These are phyloP conservation scores for Aegilops longissima DNA, from an alignment of 176 grass and related monocot genomes.

Conservation along the genomic window DNA sequence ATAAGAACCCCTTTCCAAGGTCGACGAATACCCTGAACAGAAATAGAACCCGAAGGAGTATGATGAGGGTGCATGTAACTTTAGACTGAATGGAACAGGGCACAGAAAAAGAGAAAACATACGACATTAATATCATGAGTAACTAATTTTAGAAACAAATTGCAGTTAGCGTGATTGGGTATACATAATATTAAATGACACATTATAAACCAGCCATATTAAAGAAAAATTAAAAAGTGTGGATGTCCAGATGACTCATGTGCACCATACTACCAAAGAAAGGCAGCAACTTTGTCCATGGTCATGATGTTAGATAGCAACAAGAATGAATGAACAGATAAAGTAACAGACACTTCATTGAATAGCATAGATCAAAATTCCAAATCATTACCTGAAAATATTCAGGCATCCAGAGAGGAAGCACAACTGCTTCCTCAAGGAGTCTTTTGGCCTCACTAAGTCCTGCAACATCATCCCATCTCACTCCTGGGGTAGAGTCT, in stretches of 20 bases:
- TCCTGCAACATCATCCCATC: constrained; percentile 97
- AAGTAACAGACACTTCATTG: neutral
- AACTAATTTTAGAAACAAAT: neutral
- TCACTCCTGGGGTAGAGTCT: constrained; percentile 90
- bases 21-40: constrained; percentile 87
- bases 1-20: constrained; percentile 99
- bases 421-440: constrained; percentile 91
- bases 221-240: neutral
- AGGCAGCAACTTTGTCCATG: constrained; percentile 5
- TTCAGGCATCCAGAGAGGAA: constrained; percentile 93
- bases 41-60: neutral
- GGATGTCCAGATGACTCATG: neutral
- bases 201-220: neutral
- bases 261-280: constrained; percentile 21
- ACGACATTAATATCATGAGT: constrained; percentile 8
- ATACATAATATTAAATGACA: constrained; percentile 2
- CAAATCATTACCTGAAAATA: constrained; percentile 86
- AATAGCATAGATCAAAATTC: neutral
- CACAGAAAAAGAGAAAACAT: neutral
- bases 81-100: constrained; percentile 22
- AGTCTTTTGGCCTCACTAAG: constrained; percentile 93
- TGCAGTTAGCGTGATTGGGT: neutral
- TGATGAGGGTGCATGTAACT: constrained; percentile 3
- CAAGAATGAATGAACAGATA: constrained; percentile 10
- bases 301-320: neutral